Evolutionary conservation across 768 basidiomycete species (phyloP).

Genomic region (Boletus tomentosulus): DNA sequence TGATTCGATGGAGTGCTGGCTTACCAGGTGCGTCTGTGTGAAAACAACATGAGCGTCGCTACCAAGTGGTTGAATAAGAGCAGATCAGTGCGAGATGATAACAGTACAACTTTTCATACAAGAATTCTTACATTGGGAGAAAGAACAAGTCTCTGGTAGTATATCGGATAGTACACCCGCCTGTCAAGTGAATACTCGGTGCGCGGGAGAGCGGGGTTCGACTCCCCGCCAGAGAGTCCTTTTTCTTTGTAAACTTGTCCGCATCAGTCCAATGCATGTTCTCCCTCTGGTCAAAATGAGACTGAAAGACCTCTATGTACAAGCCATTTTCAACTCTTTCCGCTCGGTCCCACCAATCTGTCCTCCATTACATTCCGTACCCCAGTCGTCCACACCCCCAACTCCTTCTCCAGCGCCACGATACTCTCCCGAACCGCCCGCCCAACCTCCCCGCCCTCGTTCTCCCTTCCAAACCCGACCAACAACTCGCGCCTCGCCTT

Average conservation of each 20-base stretch:
- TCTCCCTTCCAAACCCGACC: conserved; percentile 67
- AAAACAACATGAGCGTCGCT: too few relatives aligned
- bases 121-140: too few relatives aligned
- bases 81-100: too few relatives aligned
- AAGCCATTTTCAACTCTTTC: too few relatives aligned
- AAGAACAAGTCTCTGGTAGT: conserved; percentile 37
- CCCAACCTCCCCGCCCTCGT: conserved; percentile 72
- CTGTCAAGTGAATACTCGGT: conserved; percentile 27
- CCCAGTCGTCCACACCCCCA: conserved; percentile 65
- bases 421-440: conserved; percentile 54
- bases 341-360: background rate
- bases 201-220: conserved; percentile 43
- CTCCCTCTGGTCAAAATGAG: too few relatives aligned
- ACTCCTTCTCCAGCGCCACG: conserved; percentile 65
- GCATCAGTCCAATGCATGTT: too few relatives aligned
- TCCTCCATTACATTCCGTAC: conserved; percentile 55
- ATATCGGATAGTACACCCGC: conserved; percentile 52
- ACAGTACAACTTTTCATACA: too few relatives aligned
- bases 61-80: too few relatives aligned
- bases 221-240: conserved; percentile 47
- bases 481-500: conserved; percentile 57
- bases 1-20: background rate
- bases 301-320: too few relatives aligned
- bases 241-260: too few relatives aligned
- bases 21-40: conserved; percentile 38